Evolutionary conservation across 306 rosid species (phyloP).

Genomic region (Lablab purpureus): DNA sequence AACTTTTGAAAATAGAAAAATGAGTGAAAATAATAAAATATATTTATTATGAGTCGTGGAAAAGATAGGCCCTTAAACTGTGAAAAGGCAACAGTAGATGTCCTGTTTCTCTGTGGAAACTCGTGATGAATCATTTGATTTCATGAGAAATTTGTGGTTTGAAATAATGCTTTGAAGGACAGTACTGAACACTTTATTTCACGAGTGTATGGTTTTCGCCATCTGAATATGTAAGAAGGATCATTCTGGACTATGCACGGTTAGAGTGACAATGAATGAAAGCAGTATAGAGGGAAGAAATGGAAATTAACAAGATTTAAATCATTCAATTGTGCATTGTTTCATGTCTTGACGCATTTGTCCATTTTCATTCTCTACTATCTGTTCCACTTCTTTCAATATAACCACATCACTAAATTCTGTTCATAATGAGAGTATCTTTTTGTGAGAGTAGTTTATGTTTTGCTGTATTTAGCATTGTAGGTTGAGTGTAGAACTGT

Average conservation of each 20-base stretch:
- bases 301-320: constrained; percentile 25
- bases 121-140: constrained; percentile 1
- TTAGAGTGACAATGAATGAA: constrained; percentile 16
- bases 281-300: constrained; percentile 17
- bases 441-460: background rate
- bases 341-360: constrained; percentile 7
- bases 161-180: background rate
- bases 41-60: background rate
- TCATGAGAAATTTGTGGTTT: constrained; percentile 14
- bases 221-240: background rate
- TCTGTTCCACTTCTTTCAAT: background rate
- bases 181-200: background rate
- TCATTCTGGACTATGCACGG: background rate
- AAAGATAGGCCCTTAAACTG: background rate
- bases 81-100: background rate
- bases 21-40: background rate
- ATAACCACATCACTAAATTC: background rate
- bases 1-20: too few species aligned
- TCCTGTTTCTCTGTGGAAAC: background rate
- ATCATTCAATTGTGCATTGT: constrained; percentile 32
- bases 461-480: background rate
- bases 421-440: constrained; percentile 29
- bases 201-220: background rate
- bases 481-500: constrained; percentile 6
- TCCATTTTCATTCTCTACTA: constrained; percentile 16